These are phyloP conservation scores for Candida ficus DNA, from an alignment of 805 yeast species.

Conservation along the genomic window DNA sequence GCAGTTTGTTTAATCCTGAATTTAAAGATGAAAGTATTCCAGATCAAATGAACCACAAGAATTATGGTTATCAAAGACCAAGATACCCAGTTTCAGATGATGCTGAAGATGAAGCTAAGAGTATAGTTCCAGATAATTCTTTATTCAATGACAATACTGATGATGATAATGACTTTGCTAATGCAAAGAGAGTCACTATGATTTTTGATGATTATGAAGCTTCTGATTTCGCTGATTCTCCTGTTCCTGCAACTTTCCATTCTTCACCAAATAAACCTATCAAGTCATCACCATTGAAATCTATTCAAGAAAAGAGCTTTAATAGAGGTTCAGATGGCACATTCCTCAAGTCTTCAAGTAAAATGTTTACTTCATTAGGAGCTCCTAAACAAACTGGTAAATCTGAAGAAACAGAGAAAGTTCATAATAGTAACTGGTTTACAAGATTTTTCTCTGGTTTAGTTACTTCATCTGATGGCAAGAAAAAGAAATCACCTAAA, in stretches of 20 bases:
- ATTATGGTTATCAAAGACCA: slow-evolving; percentile 14
- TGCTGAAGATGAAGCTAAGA: slow-evolving; percentile 14
- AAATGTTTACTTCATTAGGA: slow-evolving; percentile 19
- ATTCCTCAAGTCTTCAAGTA: slow-evolving; percentile 13
- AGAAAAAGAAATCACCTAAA: slow-evolving; percentile 8
- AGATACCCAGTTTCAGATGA: slow-evolving; percentile 11
- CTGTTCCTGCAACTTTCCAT: slow-evolving; percentile 2
- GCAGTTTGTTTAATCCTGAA: slow-evolving; percentile 22
- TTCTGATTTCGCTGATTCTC: slow-evolving; percentile 2
- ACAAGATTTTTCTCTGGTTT: slow-evolving; percentile 32
- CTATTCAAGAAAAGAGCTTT: slow-evolving; percentile 20
- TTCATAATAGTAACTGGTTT: slow-evolving; percentile 31
- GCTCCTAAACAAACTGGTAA: too few species aligned
- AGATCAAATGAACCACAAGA: slow-evolving; percentile 6
- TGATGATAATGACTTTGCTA: slow-evolving; percentile 18
- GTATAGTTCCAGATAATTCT: slow-evolving; percentile 19
- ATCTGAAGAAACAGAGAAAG: slow-evolving; percentile 16
- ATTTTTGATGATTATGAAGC: slow-evolving; percentile 20
- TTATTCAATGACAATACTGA: slow-evolving; percentile 23
- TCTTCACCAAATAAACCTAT: slow-evolving; percentile 9
- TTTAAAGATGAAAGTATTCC: slow-evolving; percentile 13
- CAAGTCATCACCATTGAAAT: slow-evolving; percentile 18
- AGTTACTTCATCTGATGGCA: slow-evolving; percentile 15
- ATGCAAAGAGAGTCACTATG: slow-evolving; percentile 25
- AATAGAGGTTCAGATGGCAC: slow-evolving; percentile 13